Evolutionary conservation across 176 grass and related monocot species (phyloP), one percentile per base, ranked within the genome.

Genomic region (Bonia amplexicaulis): DNA sequence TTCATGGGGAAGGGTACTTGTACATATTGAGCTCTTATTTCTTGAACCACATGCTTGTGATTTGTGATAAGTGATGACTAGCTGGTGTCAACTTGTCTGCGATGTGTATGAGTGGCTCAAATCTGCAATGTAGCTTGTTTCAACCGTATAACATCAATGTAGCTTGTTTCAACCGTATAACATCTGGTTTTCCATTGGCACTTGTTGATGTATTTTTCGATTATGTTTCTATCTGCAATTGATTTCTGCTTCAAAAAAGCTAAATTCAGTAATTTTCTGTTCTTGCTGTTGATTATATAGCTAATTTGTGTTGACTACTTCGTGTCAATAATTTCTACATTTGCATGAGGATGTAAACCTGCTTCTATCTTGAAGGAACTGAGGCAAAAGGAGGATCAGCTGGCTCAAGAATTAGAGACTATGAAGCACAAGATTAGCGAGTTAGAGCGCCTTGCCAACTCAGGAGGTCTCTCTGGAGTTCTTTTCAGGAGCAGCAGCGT

Each of bases 361-460:
- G 15, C 68, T 47, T 84, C 19, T 26, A 66, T 85, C 51, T 85
- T 87, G 55, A 61, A 93, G 91, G 80, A 73, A 66, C 52, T 93
- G 78, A 90, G 54, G 27, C 77, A 87, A 64, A 87, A 85, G 55
- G 91, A 93, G 77, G 91, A 93, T 69, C 81, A 82, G 16, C 58
- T 90, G 26, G 64, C 88, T 71, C 69, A 55, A 82, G 88, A 93
- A 44, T 31, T 90, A 61, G 68, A 85, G 58, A n/a, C 27, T 39
- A 12, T 90, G 37, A 93, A 82, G 77, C 91, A 87, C 59, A 93
- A 82, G 73, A 66, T 90, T 26, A 54, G 7, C 47, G 77, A 93
- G 16, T 78, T 93, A 41, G 91, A 93, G 69, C 49, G 15, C 37
- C 77, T 85, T 37, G 81, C 88, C 57, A 87, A 84, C 52, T 65